Conservation (phyloP, 1,284 basidiomycete species). For the Ustilago vetiveriae region DNA sequence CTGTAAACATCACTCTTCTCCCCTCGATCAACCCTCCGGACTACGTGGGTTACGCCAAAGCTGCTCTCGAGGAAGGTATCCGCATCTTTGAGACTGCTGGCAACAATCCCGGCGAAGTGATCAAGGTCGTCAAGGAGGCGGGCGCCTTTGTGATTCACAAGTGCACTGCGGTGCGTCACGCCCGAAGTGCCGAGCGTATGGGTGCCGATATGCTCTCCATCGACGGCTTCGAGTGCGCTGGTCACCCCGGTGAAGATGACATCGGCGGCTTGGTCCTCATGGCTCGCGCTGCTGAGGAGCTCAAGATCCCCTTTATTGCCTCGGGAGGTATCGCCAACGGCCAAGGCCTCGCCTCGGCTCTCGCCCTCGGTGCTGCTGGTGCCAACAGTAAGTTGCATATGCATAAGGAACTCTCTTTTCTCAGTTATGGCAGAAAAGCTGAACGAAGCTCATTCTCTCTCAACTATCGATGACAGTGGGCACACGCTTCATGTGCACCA, state of each 20-base stretch:
- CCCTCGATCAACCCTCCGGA: slow-evolving; percentile 91
- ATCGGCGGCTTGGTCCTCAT: slow-evolving; percentile 89
- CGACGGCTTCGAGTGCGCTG: slow-evolving; percentile 75
- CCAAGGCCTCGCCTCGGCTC: slow-evolving; percentile 81
- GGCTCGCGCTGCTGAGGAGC: slow-evolving; percentile 85
- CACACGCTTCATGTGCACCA: slow-evolving; percentile 82
- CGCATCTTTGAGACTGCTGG: slow-evolving; percentile 92
- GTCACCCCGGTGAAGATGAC: slow-evolving; percentile 94
- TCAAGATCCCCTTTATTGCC: slow-evolving; percentile 86
- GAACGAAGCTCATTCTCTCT: neutral
- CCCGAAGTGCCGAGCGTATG: slow-evolving; percentile 77
- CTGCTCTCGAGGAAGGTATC: slow-evolving; percentile 86
- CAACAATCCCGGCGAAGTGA: slow-evolving; percentile 82
- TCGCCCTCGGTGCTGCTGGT: slow-evolving; percentile 86
- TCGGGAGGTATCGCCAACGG: slow-evolving; percentile 75
- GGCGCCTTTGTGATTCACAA: slow-evolving; percentile 85
- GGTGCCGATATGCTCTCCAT: slow-evolving; percentile 80
- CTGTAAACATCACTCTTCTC: slow-evolving; percentile 89
- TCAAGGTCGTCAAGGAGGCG: slow-evolving; percentile 81
- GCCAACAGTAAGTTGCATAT: slow-evolving; percentile 77
- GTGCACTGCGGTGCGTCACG: slow-evolving; percentile 76
- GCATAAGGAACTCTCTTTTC: too few species aligned
- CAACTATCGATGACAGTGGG: slow-evolving; percentile 68
- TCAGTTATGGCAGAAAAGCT: too few species aligned
- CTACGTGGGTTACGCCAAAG: slow-evolving; percentile 83